These are phyloP conservation scores for Calamus simplicifolius DNA, from an alignment of 176 grass and related monocot genomes.

Conservation along the genomic window DNA sequence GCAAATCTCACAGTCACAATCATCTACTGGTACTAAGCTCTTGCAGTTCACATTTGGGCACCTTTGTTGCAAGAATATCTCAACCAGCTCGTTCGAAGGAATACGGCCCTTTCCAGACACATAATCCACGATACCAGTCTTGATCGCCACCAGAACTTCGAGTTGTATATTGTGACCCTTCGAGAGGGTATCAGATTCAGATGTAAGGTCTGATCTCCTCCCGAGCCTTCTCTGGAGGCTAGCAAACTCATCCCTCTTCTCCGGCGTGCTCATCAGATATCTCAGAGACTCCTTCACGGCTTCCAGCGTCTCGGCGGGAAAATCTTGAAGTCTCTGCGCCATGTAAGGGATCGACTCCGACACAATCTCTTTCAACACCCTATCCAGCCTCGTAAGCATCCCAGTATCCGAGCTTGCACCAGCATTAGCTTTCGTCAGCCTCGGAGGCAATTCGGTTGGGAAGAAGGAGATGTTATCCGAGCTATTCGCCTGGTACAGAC, in stretches of 20 bases:
- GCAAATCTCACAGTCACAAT: conserved; percentile 92
- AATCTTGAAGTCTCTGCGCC: conserved; percentile 64
- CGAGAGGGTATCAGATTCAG: conserved; percentile 45
- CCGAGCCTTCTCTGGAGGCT: conserved; percentile 71
- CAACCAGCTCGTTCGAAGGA: conserved; percentile 58
- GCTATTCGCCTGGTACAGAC: conserved; percentile 5
- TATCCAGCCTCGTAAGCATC: conserved; percentile 36
- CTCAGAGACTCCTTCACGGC: conserved; percentile 43
- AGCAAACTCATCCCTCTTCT: conserved; percentile 72
- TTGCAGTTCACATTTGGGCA: conserved; percentile 90
- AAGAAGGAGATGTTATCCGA: conserved; percentile 61
- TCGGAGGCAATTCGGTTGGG: conserved; percentile 69
- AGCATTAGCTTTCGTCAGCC: conserved; percentile 14
- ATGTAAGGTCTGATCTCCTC: conserved; percentile 52
- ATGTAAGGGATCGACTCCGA: conserved; percentile 42
- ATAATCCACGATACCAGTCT: conserved; percentile 44
- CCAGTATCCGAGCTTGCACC: conserved; percentile 58
- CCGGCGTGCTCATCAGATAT: conserved; percentile 44
- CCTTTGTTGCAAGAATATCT: conserved; percentile 69
- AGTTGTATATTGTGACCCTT: conserved; percentile 65
- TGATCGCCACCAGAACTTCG: conserved; percentile 85
- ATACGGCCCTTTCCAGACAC: conserved; percentile 55
- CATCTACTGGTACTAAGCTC: conserved; percentile 61
- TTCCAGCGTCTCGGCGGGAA: conserved; percentile 51
- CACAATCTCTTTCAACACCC: conserved; percentile 56